Percentiles rank a stretch among this genome's conserved stretches.
These are phyloP conservation scores for Lentinula novae-zelandiae DNA, from an alignment of 1,284 basidiomycete genomes.

Conservation along the genomic window DNA sequence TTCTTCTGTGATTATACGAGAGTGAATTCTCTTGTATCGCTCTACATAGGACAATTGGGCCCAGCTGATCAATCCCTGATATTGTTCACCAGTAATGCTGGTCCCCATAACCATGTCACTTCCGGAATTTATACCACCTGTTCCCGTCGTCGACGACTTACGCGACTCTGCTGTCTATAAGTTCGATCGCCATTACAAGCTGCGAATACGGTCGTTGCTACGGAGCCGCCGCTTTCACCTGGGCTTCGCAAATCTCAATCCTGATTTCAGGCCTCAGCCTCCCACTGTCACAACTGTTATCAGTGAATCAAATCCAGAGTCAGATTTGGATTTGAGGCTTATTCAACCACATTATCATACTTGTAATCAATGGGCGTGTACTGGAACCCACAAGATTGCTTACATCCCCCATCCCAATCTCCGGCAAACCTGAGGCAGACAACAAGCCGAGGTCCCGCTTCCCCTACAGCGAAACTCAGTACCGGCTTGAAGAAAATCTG, in stretches of 20 bases:
- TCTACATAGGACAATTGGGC: too few relatives aligned
- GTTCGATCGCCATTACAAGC: not conserved
- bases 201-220: not conserved
- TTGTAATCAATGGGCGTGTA: not conserved
- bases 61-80: too few relatives aligned
- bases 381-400: too few relatives aligned
- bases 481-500: too few relatives aligned
- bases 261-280: not conserved
- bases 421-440: too few relatives aligned
- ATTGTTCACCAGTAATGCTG: not conserved
- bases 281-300: not conserved
- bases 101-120: not conserved
- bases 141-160: not conserved
- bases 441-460: too few relatives aligned
- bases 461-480: too few relatives aligned
- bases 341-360: not conserved
- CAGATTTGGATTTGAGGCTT: not conserved
- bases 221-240: not conserved
- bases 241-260: constrained; percentile 2
- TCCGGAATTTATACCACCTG: not conserved
- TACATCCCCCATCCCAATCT: too few relatives aligned
- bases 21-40: too few relatives aligned
- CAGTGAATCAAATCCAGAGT: not conserved
- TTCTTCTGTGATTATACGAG: too few relatives aligned
- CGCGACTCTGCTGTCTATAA: not conserved